Conservation (phyloP, 2,329 filamentous ascomycete genomes). For the Stemphylium beticola region DNA sequence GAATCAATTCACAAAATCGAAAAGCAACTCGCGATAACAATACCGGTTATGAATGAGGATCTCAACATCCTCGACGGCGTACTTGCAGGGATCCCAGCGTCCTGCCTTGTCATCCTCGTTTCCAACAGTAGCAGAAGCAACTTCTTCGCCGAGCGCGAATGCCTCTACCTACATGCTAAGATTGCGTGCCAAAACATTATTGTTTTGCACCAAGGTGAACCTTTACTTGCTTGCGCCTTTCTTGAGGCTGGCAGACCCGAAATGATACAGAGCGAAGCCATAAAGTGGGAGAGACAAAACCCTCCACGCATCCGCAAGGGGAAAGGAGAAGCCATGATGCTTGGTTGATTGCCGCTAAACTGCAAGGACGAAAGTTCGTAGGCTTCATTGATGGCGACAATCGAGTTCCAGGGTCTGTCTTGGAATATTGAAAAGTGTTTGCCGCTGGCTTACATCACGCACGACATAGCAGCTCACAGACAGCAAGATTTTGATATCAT, state of each 20-base stretch:
- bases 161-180: slow-evolving; percentile 10
- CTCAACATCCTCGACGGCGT: slow-evolving; percentile 17
- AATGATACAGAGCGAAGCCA: background rate
- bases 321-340: slow-evolving; percentile 27
- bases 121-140: slow-evolving; percentile 19
- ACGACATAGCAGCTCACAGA: background rate
- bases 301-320: slow-evolving; percentile 14
- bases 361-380: slow-evolving; percentile 9
- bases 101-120: slow-evolving; percentile 20
- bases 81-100: slow-evolving; percentile 21
- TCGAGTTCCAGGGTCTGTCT: slow-evolving; percentile 19
- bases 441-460: slow-evolving; percentile 21
- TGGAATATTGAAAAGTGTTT: slow-evolving; percentile 27
- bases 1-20: slow-evolving; percentile 11
- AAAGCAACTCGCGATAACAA: slow-evolving; percentile 16
- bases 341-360: slow-evolving; percentile 18
- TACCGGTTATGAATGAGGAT: slow-evolving; percentile 26
- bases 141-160: slow-evolving; percentile 9
- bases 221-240: slow-evolving; percentile 18
- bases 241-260: slow-evolving; percentile 8
- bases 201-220: slow-evolving; percentile 13
- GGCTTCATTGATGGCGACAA: slow-evolving; percentile 29
- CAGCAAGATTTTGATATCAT: slow-evolving; percentile 8
- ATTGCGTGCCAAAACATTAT: slow-evolving; percentile 7
- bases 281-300: background rate